Base-by-base conservation (phyloP, 345 rosid genomes). In the Syzygium aromaticum region DNA sequence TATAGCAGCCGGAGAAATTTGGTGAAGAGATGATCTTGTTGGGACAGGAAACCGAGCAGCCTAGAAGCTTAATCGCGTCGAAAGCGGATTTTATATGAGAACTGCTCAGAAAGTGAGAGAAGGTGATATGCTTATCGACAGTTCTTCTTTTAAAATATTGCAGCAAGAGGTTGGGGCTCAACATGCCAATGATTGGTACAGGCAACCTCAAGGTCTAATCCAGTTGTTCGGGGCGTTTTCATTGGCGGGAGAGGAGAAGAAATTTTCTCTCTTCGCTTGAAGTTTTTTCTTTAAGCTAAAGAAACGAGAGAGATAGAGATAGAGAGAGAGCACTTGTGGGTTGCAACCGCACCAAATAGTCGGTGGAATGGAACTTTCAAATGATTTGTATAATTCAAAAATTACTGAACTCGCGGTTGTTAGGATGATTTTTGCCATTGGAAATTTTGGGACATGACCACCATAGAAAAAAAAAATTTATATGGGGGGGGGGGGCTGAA, bases 341-440 rank as follows among this genome's bases (percentile, higher is more conserved):
- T 73, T 40, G 82, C 82, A 9, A 19, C 49, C 38, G 87, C 84
- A 86, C 87, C 87, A 77, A 86, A 86, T 77, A 33, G 57, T 86
- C 38, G 87, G 49, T 86, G 87, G 84, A 52, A 38, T 38, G 84
- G 59, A 52, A 67, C 87, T 84, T 27, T 84, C 86, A 84, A 12
- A 38, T 21, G 82, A 61, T 19, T 73, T 9, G 49, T 21, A 19
- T 73, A 73, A 10, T 73, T 38, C 13, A 10, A 21, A 73, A 73
- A 67, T 17, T 4, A 19, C 25, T 38, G 19, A 33, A 33, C 25
- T 73, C 80, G 49, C 38, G 82, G 82, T 73, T 38, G 82, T 73
- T 73, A 73, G 73, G 14, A 73, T 5, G 49, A 73, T 33, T 38
- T 73, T 73, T 38, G 49, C 6, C 10, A 73, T 73, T 38, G 49